Evolutionary conservation across 176 grass and related monocot species (phyloP).

Genomic region (Zoysia pacifica): DNA sequence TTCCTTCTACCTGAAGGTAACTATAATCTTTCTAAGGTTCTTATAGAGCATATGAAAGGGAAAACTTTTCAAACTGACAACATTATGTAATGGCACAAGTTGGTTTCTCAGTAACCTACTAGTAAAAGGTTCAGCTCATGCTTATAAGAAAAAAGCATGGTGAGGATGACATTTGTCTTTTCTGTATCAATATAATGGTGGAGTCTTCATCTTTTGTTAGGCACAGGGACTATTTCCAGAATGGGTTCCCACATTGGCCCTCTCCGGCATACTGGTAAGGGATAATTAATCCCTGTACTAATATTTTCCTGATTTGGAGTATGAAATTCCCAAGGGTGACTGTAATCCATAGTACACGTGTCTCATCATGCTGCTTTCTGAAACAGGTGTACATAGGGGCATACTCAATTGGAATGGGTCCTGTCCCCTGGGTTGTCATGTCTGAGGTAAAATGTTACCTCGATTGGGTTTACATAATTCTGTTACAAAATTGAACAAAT

Average conservation of each 20-base stretch:
- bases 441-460: slow-evolving; percentile 60
- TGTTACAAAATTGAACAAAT: background rate
- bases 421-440: slow-evolving; percentile 87
- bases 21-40: slow-evolving; percentile 2
- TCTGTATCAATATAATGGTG: slow-evolving; percentile 25
- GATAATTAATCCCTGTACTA: slow-evolving; percentile 1
- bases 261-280: slow-evolving; percentile 71
- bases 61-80: background rate
- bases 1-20: slow-evolving; percentile 82
- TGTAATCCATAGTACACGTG: background rate
- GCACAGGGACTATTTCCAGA: slow-evolving; percentile 52
- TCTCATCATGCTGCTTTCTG: slow-evolving; percentile 10
- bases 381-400: slow-evolving; percentile 66
- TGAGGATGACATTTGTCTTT: background rate
- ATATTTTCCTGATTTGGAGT: slow-evolving; percentile 2
- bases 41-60: background rate
- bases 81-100: background rate
- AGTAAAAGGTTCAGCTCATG: background rate
- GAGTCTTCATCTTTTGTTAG: slow-evolving; percentile 42
- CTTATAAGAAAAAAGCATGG: background rate
- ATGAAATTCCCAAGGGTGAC: background rate
- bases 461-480: background rate
- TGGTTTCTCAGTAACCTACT: background rate
- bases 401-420: slow-evolving; percentile 84
- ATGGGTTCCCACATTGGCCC: slow-evolving; percentile 61